phyloP scores from a whole-genome alignment of 2,329 filamentous ascomycete species.

The Lasiodiplodia sp. region DNA sequence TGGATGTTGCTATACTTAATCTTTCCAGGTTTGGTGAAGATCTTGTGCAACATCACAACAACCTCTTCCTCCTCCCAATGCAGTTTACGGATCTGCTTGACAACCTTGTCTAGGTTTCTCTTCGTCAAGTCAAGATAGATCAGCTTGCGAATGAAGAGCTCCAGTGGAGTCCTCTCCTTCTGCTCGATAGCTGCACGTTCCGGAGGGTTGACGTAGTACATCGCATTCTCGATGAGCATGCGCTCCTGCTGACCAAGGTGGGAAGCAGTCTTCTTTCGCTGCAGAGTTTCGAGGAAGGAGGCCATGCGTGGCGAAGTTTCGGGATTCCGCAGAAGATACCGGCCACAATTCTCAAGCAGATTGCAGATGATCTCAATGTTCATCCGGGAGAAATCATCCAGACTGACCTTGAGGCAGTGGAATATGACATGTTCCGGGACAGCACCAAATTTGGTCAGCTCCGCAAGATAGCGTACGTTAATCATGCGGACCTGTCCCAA shows the following conservation, averaged over 20 bases:
- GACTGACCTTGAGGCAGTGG: conserved; percentile 94
- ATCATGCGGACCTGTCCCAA: conserved; percentile 90
- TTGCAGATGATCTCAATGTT: conserved; percentile 99
- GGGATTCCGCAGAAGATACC: conserved; percentile 89
- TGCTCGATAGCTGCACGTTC: conserved; percentile 93
- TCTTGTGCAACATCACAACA: conserved; percentile 80
- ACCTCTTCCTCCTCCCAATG: conserved; percentile 97
- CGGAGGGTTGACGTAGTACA: conserved; percentile 97
- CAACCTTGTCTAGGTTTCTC: conserved; percentile 88
- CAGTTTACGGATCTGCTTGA: conserved; percentile 92
- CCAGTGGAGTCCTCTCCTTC: conserved; percentile 92
- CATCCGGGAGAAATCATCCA: conserved; percentile 98
- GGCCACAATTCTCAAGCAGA: conserved; percentile 92
- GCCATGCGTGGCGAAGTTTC: conserved; percentile 93
- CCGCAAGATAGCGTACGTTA: conserved; percentile 97
- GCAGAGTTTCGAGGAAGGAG: conserved; percentile 91
- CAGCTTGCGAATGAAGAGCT: conserved; percentile 90
- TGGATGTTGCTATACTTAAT: conserved; percentile 98
- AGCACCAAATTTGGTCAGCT: conserved; percentile 96
- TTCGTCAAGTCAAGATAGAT: conserved; percentile 94
- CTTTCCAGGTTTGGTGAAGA: conserved; percentile 95
- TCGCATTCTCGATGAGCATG: conserved; percentile 97
- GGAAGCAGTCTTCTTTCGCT: conserved; percentile 94
- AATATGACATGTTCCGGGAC: conserved; percentile 99
- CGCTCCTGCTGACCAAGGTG: conserved; percentile 95